Base-by-base conservation (phyloP, 495 filamentous ascomycete species). In the Terfezia boudieri region DNA sequence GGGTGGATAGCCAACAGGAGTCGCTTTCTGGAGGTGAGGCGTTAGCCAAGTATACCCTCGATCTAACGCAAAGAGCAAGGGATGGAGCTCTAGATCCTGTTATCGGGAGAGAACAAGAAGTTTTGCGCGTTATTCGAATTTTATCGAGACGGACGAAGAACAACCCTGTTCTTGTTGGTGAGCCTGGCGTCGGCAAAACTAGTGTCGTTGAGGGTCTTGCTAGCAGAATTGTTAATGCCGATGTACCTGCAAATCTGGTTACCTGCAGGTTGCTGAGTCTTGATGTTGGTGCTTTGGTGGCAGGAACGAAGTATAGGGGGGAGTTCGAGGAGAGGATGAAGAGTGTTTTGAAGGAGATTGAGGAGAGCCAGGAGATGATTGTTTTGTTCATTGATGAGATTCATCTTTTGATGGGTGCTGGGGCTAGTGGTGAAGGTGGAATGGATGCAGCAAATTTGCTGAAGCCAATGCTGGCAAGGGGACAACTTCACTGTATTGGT, bases 291-390 rank as follows among this genome's bases (percentile, higher is more conserved):
- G 81, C 89, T 9, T 70, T 98, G 41, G 88, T 98, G 51, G 90
- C 90, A 26, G 90, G 90, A 53, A 94, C 86, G 74, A 98, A 98
- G 67, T 98, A 89, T 71, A 76, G 90, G 50, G 90, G 90, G 67
- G 90, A 98, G 67, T 98, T 98, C 60, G 90, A 98, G 66, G 90
- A 98, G 71, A 77, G 90, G 56, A 94, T 98, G 87, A 98, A 98
- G 74, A 85, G 90, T 11, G 88, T 98, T 16, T 71, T 98, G 54
- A 96, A 96, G 66, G 90, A 98, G 65, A 94, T 98, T 52, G 76
- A 86, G 54, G 84, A 95, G 53, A 86, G 86, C n/a, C 87, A 89
- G 65, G 86, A 98, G 32, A 94, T 85, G 71, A 94, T 98, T 56
- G 80, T 98, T 50, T 78, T 98, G 35, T 98, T 98, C 60, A 88